Conservation (phyloP, 2,329 filamentous ascomycete species). For the Nannizzia gypsea region DNA sequence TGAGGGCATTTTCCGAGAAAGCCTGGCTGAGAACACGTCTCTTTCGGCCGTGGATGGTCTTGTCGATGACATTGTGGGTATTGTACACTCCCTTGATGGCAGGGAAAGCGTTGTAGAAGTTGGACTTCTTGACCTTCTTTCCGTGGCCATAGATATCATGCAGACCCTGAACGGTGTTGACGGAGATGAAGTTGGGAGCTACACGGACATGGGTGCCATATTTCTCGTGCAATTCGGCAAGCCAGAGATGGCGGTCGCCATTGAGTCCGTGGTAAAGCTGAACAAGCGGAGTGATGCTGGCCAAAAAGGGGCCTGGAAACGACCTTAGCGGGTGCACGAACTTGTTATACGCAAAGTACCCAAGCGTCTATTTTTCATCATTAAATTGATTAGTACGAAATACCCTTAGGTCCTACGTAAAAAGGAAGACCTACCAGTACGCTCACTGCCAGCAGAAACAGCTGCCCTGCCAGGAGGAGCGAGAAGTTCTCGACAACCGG, state of each 20-base stretch:
- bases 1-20: slow-evolving; percentile 22
- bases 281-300: slow-evolving; percentile 13
- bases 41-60: slow-evolving; percentile 16
- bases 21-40: slow-evolving; percentile 21
- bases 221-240: slow-evolving; percentile 11
- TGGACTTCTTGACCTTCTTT: slow-evolving; percentile 21
- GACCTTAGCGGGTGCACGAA: slow-evolving; percentile 14
- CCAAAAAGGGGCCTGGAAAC: slow-evolving; percentile 12
- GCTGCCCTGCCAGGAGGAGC: slow-evolving; percentile 6
- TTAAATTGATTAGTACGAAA: not conserved
- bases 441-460: slow-evolving; percentile 2
- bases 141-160: slow-evolving; percentile 42
- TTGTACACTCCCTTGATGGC: slow-evolving; percentile 16
- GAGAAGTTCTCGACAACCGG: slow-evolving; percentile 10
- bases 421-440: slow-evolving; percentile 7
- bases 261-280: slow-evolving; percentile 10
- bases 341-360: slow-evolving; percentile 12
- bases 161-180: slow-evolving; percentile 60
- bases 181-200: slow-evolving; percentile 64
- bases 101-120: slow-evolving; percentile 32
- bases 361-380: slow-evolving; percentile 3
- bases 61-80: slow-evolving; percentile 18
- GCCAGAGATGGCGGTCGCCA: slow-evolving; percentile 15
- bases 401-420: not conserved
- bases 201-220: slow-evolving; percentile 52